Evolutionary conservation across 192 early-diverging fungal genomes (phyloP), one percentile per base, ranked within the genome.

Genomic region (Coemansia umbellata): DNA sequence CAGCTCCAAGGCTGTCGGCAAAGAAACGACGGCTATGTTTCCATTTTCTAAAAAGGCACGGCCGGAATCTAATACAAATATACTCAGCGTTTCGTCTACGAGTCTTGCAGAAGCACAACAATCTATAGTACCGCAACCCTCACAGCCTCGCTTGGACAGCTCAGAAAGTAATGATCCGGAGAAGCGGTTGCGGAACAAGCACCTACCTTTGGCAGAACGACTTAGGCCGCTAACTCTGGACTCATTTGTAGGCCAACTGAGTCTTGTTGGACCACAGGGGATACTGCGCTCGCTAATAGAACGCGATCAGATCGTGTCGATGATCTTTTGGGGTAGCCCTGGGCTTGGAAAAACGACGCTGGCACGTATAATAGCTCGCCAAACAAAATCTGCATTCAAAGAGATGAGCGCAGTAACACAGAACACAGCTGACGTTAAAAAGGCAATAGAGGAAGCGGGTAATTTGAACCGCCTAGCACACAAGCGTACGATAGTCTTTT

Each of bases 311-410:
- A 76, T 92, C 1, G 83, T 87, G 11, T 89, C 86, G 1, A 81
- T 93, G 67, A 80, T 95, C 6, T 75, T 95, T n/a, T 95, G 86
- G 86, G 83, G 83, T 13, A 66, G 63, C 18, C 81, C 83, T 0
- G 83, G 82, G 7, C 55, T 67, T 2, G 85, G 85, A 14, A 87
- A 84, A 42, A 86, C 84, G 5, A 81, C 82, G 2, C 61, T 84
- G 23, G 84, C 82, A 6, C 69, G 82, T 24, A 77, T 86, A 33
- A 83, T 86, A 39, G 80, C 74, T 2, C 65, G 50, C 32, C 19
- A 41, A 31, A 69, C 56, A 27, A 60, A 48, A 14, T 62, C 62
- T 11, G 63, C 57, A 3, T 78, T 78, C 48, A 60, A 56, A 28
- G 79, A 81, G 54, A 60, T 81, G 52, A 75, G 71, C 27, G 79